Evolutionary conservation across 2,329 filamentous ascomycete genomes (phyloP).

Genomic region (Aspergillus novofumigatus): DNA sequence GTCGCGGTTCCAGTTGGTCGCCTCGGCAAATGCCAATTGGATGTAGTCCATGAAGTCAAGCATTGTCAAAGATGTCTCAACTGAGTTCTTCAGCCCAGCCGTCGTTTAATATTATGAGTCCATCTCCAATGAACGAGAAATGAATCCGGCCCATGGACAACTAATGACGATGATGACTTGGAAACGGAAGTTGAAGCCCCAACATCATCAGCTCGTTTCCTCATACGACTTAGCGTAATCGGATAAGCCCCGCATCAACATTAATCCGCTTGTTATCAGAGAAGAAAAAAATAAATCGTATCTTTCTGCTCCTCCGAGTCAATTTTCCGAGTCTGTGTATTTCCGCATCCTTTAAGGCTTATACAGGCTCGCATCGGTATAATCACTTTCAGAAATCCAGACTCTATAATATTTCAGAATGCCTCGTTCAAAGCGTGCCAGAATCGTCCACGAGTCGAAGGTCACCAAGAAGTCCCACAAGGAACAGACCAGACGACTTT

Average conservation of each 20-base stretch:
- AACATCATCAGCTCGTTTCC: constrained; percentile 28
- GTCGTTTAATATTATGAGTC: not conserved
- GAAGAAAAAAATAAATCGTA: constrained; percentile 35
- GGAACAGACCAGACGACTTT: constrained; percentile 80
- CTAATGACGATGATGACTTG: not conserved
- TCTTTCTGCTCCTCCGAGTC: constrained; percentile 18
- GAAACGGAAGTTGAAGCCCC: constrained; percentile 5
- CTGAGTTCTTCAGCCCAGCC: not conserved
- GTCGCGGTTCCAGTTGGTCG: constrained; percentile 83
- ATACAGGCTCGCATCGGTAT: not conserved
- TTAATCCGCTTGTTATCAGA: constrained; percentile 38
- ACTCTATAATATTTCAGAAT: constrained; percentile 49
- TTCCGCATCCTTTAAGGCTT: not conserved
- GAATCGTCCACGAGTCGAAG: constrained; percentile 83
- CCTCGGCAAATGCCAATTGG: constrained; percentile 82
- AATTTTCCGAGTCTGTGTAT: constrained; percentile 15
- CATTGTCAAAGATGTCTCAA: constrained; percentile 52
- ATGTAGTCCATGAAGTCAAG: constrained; percentile 97
- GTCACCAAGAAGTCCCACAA: constrained; percentile 90
- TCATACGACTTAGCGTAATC: constrained; percentile 26
- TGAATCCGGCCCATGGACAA: not conserved
- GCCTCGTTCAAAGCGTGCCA: constrained; percentile 94
- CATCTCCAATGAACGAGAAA: not conserved
- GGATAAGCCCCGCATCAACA: constrained; percentile 36
- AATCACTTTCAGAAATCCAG: not conserved